Evolutionary conservation across 768 basidiomycete species (phyloP).

Genomic region (Trametes cingulata): DNA sequence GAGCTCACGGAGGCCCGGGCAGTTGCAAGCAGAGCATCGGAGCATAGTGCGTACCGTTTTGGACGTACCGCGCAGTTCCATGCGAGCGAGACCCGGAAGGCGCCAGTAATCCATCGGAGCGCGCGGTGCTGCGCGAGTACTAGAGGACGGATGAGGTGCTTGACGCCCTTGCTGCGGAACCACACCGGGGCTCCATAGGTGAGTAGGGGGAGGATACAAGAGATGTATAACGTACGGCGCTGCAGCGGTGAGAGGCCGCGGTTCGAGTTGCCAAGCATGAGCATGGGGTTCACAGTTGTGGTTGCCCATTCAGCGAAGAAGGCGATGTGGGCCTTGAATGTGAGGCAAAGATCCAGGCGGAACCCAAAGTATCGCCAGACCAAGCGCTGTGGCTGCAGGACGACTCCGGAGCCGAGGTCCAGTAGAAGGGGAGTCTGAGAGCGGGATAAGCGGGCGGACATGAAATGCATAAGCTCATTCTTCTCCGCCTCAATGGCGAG

Average conservation of each 20-base stretch:
- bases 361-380: conserved; percentile 20
- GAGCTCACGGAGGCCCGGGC: too few species aligned
- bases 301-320: conserved; percentile 15
- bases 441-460: background rate
- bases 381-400: background rate
- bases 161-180: conserved; percentile 9
- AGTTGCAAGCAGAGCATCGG: too few species aligned
- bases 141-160: background rate
- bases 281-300: conserved; percentile 10
- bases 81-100: too few species aligned
- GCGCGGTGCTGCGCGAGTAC: background rate
- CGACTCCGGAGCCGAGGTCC: background rate
- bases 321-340: conserved; percentile 14
- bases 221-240: conserved; percentile 21
- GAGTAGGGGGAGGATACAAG: conserved; percentile 21
- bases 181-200: conserved; percentile 23
- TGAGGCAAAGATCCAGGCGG: conserved; percentile 17
- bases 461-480: conserved; percentile 22
- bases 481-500: conserved; percentile 15
- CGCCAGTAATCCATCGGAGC: background rate
- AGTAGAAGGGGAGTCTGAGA: background rate
- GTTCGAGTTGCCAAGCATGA: conserved; percentile 21
- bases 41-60: too few species aligned
- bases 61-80: too few species aligned
- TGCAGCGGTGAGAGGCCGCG: conserved; percentile 21